phyloP scores from a whole-genome alignment of 1,284 basidiomycete species.

The Wallemia mellicola region DNA sequence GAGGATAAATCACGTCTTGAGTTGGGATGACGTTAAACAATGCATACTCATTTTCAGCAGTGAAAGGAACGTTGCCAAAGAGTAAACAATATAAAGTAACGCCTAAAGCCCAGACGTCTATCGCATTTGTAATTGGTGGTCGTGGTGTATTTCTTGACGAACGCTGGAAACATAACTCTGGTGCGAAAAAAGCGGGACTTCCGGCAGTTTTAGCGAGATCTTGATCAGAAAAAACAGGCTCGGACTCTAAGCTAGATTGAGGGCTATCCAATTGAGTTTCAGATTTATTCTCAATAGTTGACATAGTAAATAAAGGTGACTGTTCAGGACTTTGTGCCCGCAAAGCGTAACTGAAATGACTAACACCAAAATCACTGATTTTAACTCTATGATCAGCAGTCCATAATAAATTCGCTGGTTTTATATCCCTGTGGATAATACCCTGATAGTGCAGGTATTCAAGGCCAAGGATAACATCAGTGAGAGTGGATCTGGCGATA shows the following conservation, averaged over 20 bases:
- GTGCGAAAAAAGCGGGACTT: conserved; percentile 89
- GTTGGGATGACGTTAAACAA: conserved; percentile 61
- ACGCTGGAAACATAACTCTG: conserved; percentile 45
- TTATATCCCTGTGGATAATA: conserved; percentile 97
- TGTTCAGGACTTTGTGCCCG: conserved; percentile 17
- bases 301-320: conserved; percentile 5
- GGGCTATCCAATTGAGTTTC: conserved; percentile 1
- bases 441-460: conserved; percentile 89
- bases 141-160: conserved; percentile 17
- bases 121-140: conserved; percentile 62
- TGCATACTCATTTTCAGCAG: conserved; percentile 37
- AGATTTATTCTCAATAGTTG: conserved; percentile 1
- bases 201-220: conserved; percentile 81
- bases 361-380: conserved; percentile 92
- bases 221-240: conserved; percentile 38
- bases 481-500: conserved; percentile 56
- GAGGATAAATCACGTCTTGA: conserved; percentile 39
- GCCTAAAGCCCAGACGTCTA: conserved; percentile 98
- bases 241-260: too few relatives aligned
- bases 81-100: conserved; percentile 84
- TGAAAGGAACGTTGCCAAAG: conserved; percentile 51
- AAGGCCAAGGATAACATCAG: conserved; percentile 73
- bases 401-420: conserved; percentile 87
- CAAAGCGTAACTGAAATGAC: conserved; percentile 70
- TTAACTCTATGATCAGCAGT: conserved; percentile 64